These are phyloP conservation scores for Talaromyces sp. DNA, from an alignment of 2,329 filamentous ascomycete genomes.

Conservation along the genomic window DNA sequence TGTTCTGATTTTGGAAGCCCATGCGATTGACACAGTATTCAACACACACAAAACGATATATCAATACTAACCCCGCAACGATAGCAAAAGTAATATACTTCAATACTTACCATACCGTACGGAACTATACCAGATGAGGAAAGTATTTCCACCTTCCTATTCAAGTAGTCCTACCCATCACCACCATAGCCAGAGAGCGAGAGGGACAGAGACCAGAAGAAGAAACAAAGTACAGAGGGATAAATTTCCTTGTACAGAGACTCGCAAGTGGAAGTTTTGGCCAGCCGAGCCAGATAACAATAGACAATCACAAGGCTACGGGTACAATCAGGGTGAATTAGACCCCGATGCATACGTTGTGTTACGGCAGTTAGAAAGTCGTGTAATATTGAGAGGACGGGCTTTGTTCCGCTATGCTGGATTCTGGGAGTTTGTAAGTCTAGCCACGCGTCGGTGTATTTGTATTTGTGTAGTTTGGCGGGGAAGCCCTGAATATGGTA, in stretches of 20 bases:
- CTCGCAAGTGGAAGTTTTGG: not conserved
- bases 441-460: not conserved
- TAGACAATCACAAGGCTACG: not conserved
- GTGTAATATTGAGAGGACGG: not conserved
- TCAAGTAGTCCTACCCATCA: not conserved
- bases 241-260: not conserved
- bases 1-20: too few species aligned
- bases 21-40: too few species aligned
- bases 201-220: not conserved
- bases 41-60: not conserved
- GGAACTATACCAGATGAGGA: not conserved
- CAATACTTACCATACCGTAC: not conserved
- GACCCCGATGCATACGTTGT: not conserved
- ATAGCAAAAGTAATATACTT: not conserved
- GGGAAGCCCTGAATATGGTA: not conserved
- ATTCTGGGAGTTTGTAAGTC: not conserved
- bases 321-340: not conserved
- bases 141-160: constrained; percentile 12
- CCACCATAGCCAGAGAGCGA: not conserved
- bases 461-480: not conserved
- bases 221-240: not conserved
- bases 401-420: not conserved
- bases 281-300: not conserved
- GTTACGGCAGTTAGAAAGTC: not conserved
- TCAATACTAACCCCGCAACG: not conserved